Conservation (phyloP, 768 basidiomycete species). For the Amanita pallidorosea region DNA sequence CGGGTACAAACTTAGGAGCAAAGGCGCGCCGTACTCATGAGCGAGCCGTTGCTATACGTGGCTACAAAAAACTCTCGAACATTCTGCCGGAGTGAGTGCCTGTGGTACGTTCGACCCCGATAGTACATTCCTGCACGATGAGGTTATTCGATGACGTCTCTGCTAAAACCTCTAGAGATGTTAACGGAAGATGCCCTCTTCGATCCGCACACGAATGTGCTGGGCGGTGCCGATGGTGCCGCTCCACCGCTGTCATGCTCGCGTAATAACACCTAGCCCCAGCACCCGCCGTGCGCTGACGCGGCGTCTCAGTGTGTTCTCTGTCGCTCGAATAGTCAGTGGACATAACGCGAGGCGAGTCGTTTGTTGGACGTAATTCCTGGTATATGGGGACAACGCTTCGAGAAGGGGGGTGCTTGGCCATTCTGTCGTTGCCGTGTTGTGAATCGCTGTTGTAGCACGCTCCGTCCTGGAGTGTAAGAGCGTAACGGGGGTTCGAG, state of each 20-base stretch:
- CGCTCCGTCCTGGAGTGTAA: conserved; percentile 52
- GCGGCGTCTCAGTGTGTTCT: conserved; percentile 10
- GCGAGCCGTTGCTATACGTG: no score
- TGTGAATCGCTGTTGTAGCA: conserved; percentile 28
- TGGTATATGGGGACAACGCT: background rate
- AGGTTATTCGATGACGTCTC: no score
- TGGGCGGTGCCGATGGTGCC: background rate
- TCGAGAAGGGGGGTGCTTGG: conserved; percentile 1
- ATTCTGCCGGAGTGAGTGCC: no score
- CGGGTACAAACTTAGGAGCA: no score
- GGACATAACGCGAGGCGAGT: background rate
- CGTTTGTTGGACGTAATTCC: background rate
- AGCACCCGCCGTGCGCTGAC: conserved; percentile 2
- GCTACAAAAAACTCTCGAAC: no score
- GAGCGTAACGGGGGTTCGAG: conserved; percentile 30
- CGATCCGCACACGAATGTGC: background rate
- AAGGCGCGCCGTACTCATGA: no score
- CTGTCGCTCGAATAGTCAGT: conserved; percentile 5
- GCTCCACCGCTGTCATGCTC: background rate
- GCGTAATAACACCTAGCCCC: no score
- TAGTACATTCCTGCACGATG: no score
- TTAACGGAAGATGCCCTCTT: no score
- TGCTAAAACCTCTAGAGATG: no score
- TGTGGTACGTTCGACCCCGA: no score
- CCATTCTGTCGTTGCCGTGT: conserved; percentile 8